A percentile compares a stretch with the other conserved stretches of the same genome.
These are phyloP conservation scores for Penicillium sp. DNA, from an alignment of 2,329 filamentous ascomycete species.

Conservation along the genomic window DNA sequence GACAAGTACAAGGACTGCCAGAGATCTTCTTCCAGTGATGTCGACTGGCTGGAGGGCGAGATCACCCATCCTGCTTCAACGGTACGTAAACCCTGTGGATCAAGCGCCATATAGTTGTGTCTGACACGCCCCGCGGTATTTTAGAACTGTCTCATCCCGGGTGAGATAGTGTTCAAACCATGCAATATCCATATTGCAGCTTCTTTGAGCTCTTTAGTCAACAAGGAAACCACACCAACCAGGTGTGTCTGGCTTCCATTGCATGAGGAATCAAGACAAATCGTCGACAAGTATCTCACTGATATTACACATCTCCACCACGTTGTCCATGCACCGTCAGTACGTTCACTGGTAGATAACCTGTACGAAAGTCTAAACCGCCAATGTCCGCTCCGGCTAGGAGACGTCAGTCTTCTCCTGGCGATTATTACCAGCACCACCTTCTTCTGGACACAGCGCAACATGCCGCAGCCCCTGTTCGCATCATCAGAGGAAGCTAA, in stretches of 20 bases:
- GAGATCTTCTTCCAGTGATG: slow-evolving; percentile 6
- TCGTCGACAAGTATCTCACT: slow-evolving; percentile 38
- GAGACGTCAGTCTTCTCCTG: slow-evolving; percentile 36
- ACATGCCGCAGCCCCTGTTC: slow-evolving; percentile 21
- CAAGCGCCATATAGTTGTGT: background rate
- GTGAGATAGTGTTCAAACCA: slow-evolving; percentile 17
- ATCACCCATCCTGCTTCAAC: slow-evolving; percentile 14
- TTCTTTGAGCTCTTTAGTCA: background rate
- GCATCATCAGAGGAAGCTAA: slow-evolving; percentile 29
- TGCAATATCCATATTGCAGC: slow-evolving; percentile 12
- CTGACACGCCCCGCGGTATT: no score
- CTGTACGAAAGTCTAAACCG: slow-evolving; percentile 31
- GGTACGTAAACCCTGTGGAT: background rate
- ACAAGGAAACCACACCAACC: background rate
- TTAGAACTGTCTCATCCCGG: slow-evolving; percentile 6
- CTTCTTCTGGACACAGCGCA: slow-evolving; percentile 34
- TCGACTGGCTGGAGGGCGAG: slow-evolving; percentile 21
- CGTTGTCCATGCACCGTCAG: slow-evolving; percentile 36
- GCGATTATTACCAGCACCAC: slow-evolving; percentile 39
- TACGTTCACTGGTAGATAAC: slow-evolving; percentile 31
- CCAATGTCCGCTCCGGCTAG: slow-evolving; percentile 17
- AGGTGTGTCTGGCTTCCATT: slow-evolving; percentile 40
- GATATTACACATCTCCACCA: slow-evolving; percentile 41
- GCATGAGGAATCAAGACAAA: slow-evolving; percentile 35
- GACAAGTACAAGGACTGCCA: background rate